Conservation (phyloP, 768 basidiomycete species). For the Brasilioporus rufonigricans region DNA sequence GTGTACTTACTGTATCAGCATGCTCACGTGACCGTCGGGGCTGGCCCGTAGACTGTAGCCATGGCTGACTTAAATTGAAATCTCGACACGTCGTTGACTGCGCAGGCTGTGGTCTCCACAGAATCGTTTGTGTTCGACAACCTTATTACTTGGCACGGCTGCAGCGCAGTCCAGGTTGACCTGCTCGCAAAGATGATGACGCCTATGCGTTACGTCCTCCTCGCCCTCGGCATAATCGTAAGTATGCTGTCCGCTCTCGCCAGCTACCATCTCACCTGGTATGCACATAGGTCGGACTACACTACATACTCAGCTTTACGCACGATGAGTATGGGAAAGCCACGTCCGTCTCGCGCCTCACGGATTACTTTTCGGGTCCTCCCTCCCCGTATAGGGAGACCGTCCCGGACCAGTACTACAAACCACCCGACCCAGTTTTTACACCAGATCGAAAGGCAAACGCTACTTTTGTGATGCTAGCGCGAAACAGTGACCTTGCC, state of each 20-base stretch:
- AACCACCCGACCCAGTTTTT: slow-evolving; percentile 34
- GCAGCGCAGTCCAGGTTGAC: not conserved
- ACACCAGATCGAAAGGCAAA: slow-evolving; percentile 65
- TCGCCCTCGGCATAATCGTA: slow-evolving; percentile 48
- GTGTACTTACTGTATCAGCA: too few species aligned
- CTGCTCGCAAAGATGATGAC: slow-evolving; percentile 48
- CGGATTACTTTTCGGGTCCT: slow-evolving; percentile 22
- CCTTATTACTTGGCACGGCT: too few species aligned
- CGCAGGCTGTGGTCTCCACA: not conserved
- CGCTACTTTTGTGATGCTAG: slow-evolving; percentile 80
- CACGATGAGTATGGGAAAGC: slow-evolving; percentile 42
- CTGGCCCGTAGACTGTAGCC: too few species aligned
- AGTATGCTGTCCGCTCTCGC: slow-evolving; percentile 17
- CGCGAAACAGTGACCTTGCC: slow-evolving; percentile 62
- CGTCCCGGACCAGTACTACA: slow-evolving; percentile 60
- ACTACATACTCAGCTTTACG: slow-evolving; percentile 42
- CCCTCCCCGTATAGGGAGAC: slow-evolving; percentile 53
- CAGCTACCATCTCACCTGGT: slow-evolving; percentile 8
- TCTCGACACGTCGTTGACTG: not conserved
- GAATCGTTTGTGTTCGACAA: too few species aligned
- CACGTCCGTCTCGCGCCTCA: slow-evolving; percentile 37
- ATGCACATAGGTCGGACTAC: slow-evolving; percentile 34
- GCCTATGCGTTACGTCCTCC: slow-evolving; percentile 55
- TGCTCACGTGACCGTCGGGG: too few species aligned
- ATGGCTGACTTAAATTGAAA: too few species aligned